Conservation (phyloP, 2,329 filamentous ascomycete species). For the Daldinia eschscholtzii region DNA sequence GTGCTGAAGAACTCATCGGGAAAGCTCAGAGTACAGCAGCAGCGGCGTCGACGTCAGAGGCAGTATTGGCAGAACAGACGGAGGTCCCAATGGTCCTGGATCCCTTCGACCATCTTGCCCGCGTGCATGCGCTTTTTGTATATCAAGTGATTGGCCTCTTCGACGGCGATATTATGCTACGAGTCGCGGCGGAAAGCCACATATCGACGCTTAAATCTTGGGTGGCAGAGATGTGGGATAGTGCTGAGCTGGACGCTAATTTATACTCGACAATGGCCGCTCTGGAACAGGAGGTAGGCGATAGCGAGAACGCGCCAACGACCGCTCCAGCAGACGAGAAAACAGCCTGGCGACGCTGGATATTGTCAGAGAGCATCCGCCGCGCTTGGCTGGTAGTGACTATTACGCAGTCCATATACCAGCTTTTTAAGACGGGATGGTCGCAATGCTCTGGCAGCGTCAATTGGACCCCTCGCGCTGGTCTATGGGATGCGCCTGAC, state of each 20-base stretch:
- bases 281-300: neutral
- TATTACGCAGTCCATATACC: conserved; percentile 25
- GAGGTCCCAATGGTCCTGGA: conserved; percentile 2
- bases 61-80: neutral
- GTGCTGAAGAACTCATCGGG: neutral
- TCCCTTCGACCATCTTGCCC: conserved; percentile 36
- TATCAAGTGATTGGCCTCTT: conserved; percentile 48
- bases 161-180: conserved; percentile 45
- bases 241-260: conserved; percentile 19
- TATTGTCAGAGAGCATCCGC: conserved; percentile 24
- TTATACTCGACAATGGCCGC: conserved; percentile 14
- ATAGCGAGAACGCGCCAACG: neutral
- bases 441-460: conserved; percentile 19
- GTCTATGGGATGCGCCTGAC: conserved; percentile 26
- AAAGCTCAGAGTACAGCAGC: neutral
- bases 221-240: conserved; percentile 46
- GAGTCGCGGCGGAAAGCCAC: conserved; percentile 42
- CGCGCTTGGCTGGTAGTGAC: conserved; percentile 25
- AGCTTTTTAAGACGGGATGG: conserved; percentile 25
- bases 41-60: neutral
- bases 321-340: neutral
- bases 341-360: conserved; percentile 21
- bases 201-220: conserved; percentile 39
- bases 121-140: conserved; percentile 44
- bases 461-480: conserved; percentile 26